These are phyloP conservation scores for Symbiodinium natans DNA, from an alignment of 73 alveolate genomes.

Conservation along the genomic window DNA sequence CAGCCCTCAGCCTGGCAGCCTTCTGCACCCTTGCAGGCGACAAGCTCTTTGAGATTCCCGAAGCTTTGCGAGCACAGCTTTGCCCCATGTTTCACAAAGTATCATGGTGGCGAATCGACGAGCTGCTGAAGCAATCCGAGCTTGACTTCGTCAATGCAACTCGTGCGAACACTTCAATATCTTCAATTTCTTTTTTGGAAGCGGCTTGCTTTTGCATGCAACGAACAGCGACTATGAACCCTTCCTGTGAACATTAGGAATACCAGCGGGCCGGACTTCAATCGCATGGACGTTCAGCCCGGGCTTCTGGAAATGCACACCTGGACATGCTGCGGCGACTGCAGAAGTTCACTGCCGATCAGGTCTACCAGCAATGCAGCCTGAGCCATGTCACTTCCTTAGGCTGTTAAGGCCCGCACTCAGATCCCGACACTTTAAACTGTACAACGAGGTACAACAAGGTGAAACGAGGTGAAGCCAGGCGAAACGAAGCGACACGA, in stretches of 20 bases:
- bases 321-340: slow-evolving; percentile 87
- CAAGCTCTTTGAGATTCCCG: slow-evolving; percentile 51
- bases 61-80: slow-evolving; percentile 60
- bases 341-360: slow-evolving; percentile 70
- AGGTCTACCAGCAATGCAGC: slow-evolving; percentile 47
- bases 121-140: slow-evolving; percentile 36
- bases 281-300: background rate
- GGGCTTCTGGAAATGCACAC: slow-evolving; percentile 34
- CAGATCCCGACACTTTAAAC: background rate
- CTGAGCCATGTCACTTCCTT: slow-evolving; percentile 19
- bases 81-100: slow-evolving; percentile 85
- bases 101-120: slow-evolving; percentile 86
- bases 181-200: too few relatives aligned
- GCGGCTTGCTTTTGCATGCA: too few relatives aligned
- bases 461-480: too few relatives aligned
- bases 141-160: slow-evolving; percentile 36
- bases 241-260: background rate
- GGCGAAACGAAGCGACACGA: too few relatives aligned
- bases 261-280: slow-evolving; percentile 38
- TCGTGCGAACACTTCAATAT: background rate
- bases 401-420: background rate
- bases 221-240: too few relatives aligned
- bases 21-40: background rate
- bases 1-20: background rate
- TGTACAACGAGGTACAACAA: too few relatives aligned